Base-by-base conservation (phyloP, 805 yeast species). In the Wickerhamomyces bisporus region DNA sequence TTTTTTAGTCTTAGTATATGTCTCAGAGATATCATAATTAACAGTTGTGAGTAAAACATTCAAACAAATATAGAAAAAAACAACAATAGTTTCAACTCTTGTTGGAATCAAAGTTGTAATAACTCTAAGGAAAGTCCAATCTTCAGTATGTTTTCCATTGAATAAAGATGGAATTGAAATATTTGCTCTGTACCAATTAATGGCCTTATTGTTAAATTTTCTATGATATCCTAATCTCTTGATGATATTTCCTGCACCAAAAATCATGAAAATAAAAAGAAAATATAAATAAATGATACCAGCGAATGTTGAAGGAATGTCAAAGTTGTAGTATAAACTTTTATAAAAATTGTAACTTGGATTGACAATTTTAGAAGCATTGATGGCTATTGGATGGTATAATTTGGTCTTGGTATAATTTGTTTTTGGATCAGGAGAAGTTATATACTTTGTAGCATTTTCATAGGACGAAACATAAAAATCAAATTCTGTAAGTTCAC, bases 281-380 rank as follows among this genome's bases (percentile, higher is more conserved):
- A 72, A 72, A 47, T 60, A 71, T 8, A 56, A 52, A 36, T 62
- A 43, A 24, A 70, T 47, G 5, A 58, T 60, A 32, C 57, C 62
- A 5, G 50, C 58, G 60, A 48, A 46, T 6, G 38, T 6, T 6
- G 37, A 36, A n/a, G 46, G 43, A 27, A 24, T 24, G 30, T 51
- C 56, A 39, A 45, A 44, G 34, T 53, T 47, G 34, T 38, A 50
- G 32, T 45, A 42, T 3, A 30, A 3, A 8, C 19, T 24, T 25
- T 40, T 20, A 8, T 39, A 35, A 25, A 41, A 45, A 3, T 18
- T 18, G 23, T 38, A 38, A 11, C 31, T 30, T 3, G 6, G n/a
- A 3, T 27, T 13, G 17, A n/a, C 15, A 2, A 25, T 14, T 17
- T 17, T 29, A 13, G 18, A 10, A 11, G 7, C 3, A 6, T 40